phyloP scores from a whole-genome alignment of 164 flowering plant species.

The Annona squamosa region DNA sequence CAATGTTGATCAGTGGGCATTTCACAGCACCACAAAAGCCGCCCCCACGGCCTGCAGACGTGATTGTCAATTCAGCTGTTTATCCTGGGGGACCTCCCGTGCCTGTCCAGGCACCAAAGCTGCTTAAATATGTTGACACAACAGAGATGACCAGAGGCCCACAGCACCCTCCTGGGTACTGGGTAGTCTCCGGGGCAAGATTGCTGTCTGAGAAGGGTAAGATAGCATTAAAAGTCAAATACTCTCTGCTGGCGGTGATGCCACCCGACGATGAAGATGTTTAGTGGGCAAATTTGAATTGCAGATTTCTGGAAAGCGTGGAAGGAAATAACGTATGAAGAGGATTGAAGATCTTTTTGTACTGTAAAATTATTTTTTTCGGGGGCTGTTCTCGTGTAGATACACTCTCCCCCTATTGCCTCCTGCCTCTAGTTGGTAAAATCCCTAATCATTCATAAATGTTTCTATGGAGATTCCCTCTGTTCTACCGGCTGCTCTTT shows the following conservation, averaged over 20 bases:
- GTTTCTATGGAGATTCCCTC: not conserved
- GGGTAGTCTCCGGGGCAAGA: conserved; percentile 97
- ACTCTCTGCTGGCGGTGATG: conserved; percentile 58
- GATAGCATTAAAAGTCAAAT: conserved; percentile 72
- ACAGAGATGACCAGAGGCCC: conserved; percentile 94
- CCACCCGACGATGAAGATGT: conserved; percentile 37
- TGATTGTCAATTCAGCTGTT: conserved; percentile 80
- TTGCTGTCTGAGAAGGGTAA: conserved; percentile 77
- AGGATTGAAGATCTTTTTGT: not conserved
- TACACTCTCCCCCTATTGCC: not conserved
- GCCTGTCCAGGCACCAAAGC: conserved; percentile 66
- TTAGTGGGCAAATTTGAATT: not conserved
- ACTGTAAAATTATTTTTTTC: not conserved
- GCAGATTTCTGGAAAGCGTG: not conserved
- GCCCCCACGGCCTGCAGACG: conserved; percentile 81
- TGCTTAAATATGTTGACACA: conserved; percentile 72
- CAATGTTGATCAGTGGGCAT: conserved; percentile 80
- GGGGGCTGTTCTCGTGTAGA: not conserved
- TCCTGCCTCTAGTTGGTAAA: not conserved
- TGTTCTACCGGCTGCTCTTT: no score
- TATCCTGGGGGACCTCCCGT: conserved; percentile 97
- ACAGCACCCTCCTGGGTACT: conserved; percentile 84
- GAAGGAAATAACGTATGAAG: not conserved
- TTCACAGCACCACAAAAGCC: conserved; percentile 70
- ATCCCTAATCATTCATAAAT: not conserved